Evolutionary conservation across 176 grass and related monocot species (phyloP).

Genomic region (Cenchrus americanus): DNA sequence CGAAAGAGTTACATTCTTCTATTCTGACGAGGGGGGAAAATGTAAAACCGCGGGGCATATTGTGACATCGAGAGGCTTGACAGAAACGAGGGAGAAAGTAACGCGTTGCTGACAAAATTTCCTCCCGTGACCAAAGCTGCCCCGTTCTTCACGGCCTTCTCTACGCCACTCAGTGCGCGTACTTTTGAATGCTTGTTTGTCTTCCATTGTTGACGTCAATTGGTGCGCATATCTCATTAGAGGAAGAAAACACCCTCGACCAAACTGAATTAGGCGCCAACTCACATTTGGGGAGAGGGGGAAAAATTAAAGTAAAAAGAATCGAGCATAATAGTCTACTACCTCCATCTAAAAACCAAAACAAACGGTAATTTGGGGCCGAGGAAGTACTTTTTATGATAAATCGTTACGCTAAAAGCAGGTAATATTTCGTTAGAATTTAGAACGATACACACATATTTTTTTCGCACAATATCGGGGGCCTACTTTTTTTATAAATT

Average conservation of each 20-base stretch:
- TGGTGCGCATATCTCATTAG: background rate
- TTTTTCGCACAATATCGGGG: no score
- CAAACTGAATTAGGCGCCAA: background rate
- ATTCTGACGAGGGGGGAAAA: background rate
- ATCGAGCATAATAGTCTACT: no score
- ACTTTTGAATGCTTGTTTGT: background rate
- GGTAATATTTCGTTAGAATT: background rate
- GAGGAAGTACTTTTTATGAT: no score
- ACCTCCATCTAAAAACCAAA: no score
- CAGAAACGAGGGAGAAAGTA: background rate
- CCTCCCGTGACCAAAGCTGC: background rate
- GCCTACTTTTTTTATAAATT: no score
- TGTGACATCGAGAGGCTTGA: background rate
- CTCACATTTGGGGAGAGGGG: background rate
- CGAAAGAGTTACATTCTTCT: background rate
- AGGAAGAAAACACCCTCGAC: background rate
- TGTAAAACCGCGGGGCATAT: background rate
- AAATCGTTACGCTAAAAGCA: background rate
- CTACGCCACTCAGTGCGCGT: background rate
- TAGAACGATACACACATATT: no score
- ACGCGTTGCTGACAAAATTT: background rate
- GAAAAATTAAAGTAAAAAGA: background rate
- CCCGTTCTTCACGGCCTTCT: slow-evolving; percentile 21
- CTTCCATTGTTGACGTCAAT: slow-evolving; percentile 12
- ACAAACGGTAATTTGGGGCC: no score